Conservation (phyloP, 2,329 filamentous ascomycete species). For the Exophiala alcalophila region DNA sequence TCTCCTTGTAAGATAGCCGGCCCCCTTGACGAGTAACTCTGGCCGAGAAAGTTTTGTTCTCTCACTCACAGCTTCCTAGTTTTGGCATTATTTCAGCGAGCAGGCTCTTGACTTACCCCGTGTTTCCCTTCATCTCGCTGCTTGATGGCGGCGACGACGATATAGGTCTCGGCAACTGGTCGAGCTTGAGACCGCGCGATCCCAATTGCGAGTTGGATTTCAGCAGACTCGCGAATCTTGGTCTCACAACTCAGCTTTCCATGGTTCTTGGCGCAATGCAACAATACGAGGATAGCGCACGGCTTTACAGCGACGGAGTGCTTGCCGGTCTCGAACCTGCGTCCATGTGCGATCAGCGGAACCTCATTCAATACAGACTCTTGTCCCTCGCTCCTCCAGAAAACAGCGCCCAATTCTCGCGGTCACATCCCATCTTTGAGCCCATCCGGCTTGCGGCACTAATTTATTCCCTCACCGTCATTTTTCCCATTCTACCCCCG, state of each 20-base stretch:
- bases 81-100: constrained; percentile 5
- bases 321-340: constrained; percentile 9
- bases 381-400: neutral
- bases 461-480: constrained; percentile 9
- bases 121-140: constrained; percentile 10
- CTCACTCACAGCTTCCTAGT: neutral
- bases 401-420: neutral
- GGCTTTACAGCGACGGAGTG: constrained; percentile 6
- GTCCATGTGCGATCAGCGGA: constrained; percentile 7
- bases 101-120: constrained; percentile 1
- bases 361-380: constrained; percentile 12
- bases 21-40: too few relatives aligned
- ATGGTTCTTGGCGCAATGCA: constrained; percentile 7
- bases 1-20: constrained; percentile 7
- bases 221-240: constrained; percentile 5
- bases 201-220: constrained; percentile 8
- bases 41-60: too few relatives aligned
- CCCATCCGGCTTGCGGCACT: constrained; percentile 10
- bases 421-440: constrained; percentile 7
- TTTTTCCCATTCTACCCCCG: constrained; percentile 6
- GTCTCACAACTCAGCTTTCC: constrained; percentile 5
- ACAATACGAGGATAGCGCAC: constrained; percentile 5
- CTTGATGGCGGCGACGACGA: constrained; percentile 1
- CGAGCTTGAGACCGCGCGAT: constrained; percentile 3
- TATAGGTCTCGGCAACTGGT: neutral